Percentiles rank a stretch among this genome's conserved stretches.
phyloP scores from a whole-genome alignment of 78 protist genomes.

The Dictyostelium capitatum region DNA sequence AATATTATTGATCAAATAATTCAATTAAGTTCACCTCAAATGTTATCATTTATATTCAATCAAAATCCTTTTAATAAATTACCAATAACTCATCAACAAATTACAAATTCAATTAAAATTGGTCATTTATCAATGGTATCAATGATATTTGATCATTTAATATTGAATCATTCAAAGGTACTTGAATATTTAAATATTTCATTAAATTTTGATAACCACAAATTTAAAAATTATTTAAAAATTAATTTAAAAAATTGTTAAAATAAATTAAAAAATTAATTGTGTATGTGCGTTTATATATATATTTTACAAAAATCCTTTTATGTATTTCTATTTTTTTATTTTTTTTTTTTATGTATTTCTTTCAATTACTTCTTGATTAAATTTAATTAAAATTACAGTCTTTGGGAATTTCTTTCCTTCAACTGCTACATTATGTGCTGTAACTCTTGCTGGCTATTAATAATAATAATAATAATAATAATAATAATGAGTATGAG shows the following conservation, averaged over 20 bases:
- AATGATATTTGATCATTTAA: not conserved
- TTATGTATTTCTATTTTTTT: not conserved
- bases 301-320: conserved; percentile 5
- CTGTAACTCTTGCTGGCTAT: conserved; percentile 89
- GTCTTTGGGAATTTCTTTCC: conserved; percentile 81
- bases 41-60: not conserved
- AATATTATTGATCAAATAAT: not conserved
- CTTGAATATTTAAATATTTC: not conserved
- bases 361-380: conserved; percentile 75
- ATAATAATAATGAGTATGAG: not conserved
- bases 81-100: not conserved
- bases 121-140: not conserved
- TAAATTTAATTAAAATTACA: conserved; percentile 88
- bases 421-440: conserved; percentile 83
- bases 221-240: not conserved
- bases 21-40: not conserved
- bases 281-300: not conserved
- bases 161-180: not conserved
- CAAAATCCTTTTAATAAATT: not conserved
- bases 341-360: not conserved
- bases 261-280: not conserved
- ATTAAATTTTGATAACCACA: not conserved
- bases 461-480: not conserved
- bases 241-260: not conserved
- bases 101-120: not conserved